These are phyloP conservation scores for Deuterostichococcus epilithicus DNA, from an alignment of 139 green algal genomes.

Conservation along the genomic window DNA sequence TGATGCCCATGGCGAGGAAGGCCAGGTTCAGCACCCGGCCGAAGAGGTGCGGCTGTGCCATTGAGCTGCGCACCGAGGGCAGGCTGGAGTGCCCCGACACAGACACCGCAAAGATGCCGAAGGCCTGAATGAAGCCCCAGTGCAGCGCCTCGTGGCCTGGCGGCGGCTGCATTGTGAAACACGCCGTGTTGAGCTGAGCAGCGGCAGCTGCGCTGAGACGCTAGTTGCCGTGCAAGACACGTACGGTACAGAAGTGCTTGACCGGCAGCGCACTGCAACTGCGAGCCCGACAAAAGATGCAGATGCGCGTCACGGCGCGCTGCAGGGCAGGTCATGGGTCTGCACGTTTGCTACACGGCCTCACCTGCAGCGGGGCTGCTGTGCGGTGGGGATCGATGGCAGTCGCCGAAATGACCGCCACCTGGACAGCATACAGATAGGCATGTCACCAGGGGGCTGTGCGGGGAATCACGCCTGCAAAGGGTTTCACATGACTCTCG, in stretches of 20 bases:
- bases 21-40: conserved; percentile 20
- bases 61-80: conserved; percentile 40
- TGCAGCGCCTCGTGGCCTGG: conserved; percentile 5
- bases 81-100: conserved; percentile 49
- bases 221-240: no score
- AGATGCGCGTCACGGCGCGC: no score
- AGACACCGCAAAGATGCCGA: conserved; percentile 54
- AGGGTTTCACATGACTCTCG: no score
- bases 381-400: neutral
- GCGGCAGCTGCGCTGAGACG: no score
- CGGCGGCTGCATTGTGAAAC: conserved; percentile 12
- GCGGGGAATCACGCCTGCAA: no score
- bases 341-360: no score
- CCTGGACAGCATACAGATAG: no score
- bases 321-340: no score
- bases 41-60: conserved; percentile 38
- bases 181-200: neutral
- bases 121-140: conserved; percentile 24
- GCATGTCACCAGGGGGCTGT: no score
- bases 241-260: neutral
- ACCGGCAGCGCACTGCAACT: no score
- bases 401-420: neutral
- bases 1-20: conserved; percentile 35
- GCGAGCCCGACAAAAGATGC: no score
- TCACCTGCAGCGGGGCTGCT: neutral